phyloP scores from a whole-genome alignment of 495 filamentous ascomycete genomes.

The Penicillium pancosmium region DNA sequence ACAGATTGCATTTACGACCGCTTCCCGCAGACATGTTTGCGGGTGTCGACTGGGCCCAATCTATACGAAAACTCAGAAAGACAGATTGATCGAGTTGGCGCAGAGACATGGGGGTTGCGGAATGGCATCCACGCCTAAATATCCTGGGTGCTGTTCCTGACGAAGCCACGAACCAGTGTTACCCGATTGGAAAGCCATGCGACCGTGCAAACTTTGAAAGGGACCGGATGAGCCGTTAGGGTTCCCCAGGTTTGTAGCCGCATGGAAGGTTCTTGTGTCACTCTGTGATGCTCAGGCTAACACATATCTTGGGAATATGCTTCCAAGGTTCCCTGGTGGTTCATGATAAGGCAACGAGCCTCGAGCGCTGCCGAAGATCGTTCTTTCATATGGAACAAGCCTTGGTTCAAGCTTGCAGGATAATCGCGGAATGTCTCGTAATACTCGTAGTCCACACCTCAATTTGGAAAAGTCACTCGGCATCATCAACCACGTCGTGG shows the following conservation, averaged over 20 bases:
- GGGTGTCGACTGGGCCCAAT: slow-evolving; percentile 46
- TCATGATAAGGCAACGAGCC: slow-evolving; percentile 27
- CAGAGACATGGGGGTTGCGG: slow-evolving; percentile 27
- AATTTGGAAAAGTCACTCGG: slow-evolving; percentile 18
- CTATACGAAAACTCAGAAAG: slow-evolving; percentile 59
- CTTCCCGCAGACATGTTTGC: slow-evolving; percentile 43
- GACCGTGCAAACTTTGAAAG: slow-evolving; percentile 42
- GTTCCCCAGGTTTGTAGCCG: slow-evolving; percentile 42
- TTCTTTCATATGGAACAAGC: slow-evolving; percentile 21
- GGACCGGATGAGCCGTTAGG: slow-evolving; percentile 37
- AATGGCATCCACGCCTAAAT: slow-evolving; percentile 46
- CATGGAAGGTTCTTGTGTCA: slow-evolving; percentile 45
- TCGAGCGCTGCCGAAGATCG: slow-evolving; percentile 47
- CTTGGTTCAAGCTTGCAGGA: slow-evolving; percentile 49
- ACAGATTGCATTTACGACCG: slow-evolving; percentile 54
- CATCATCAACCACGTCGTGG: slow-evolving; percentile 28
- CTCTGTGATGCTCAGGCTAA: slow-evolving; percentile 45
- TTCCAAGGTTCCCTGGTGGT: slow-evolving; percentile 42
- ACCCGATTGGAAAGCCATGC: slow-evolving; percentile 51
- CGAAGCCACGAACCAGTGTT: slow-evolving; percentile 53
- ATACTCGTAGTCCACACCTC: slow-evolving; percentile 16
- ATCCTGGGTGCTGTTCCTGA: slow-evolving; percentile 54
- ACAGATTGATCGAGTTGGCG: slow-evolving; percentile 25
- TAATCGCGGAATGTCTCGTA: background rate
- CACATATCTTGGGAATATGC: slow-evolving; percentile 54